Base-by-base conservation (phyloP, 257 asterid genomes). In the Anisodus tanguticus region DNA sequence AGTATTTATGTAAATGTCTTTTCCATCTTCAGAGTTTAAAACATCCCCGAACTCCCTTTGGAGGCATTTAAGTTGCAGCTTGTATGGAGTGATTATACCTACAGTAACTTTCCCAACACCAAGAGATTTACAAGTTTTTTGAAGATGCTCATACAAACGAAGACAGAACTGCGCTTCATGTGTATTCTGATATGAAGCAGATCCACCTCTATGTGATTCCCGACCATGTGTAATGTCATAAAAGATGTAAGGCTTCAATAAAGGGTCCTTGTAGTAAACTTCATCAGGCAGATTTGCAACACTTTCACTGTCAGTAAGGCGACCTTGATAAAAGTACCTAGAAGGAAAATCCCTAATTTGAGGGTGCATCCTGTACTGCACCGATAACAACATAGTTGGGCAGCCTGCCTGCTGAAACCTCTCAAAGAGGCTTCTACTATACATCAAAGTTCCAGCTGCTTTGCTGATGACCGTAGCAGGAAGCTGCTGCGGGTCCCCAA, bases 401-500 rank as follows among this genome's bases (percentile, higher is more conserved):
- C 99, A 97, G 86, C 99, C 99, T 12, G 97, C 98, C 88, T 89
- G 97, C 91, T 97, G 99, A 85, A 97, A 97, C 90, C 99, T 93
- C 95, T 97, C 98, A 68, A 97, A 97, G 55, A 97, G 98, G 82
- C 99, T 97, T 89, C 99, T 87, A 91, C 99, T 97, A 88, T 97
- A 97, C 88, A 97, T 84, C 90, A 97, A 89, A 13, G 98, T 97
- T 82, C 99, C 99, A 47, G 98, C 99, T 26, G 98, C 99, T 87
- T 97, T 97, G 89, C 99, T 97, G 87, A 97, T 95, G 37, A 97
- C 99, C 19, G 99, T 95, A 59, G 99, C 99, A 49, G 99, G 99
- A 60, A 97, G 98, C 90, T 97, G 99, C 90, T 97, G 99, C 1
- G 98, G 99, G 66, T 97, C 99, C 81, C 99, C 99, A 58, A 97